Percentiles rank a stretch among this genome's conserved stretches.
Evolutionary conservation across 2,329 filamentous ascomycete genomes (phyloP).

Genomic region (Venturia effusa): DNA sequence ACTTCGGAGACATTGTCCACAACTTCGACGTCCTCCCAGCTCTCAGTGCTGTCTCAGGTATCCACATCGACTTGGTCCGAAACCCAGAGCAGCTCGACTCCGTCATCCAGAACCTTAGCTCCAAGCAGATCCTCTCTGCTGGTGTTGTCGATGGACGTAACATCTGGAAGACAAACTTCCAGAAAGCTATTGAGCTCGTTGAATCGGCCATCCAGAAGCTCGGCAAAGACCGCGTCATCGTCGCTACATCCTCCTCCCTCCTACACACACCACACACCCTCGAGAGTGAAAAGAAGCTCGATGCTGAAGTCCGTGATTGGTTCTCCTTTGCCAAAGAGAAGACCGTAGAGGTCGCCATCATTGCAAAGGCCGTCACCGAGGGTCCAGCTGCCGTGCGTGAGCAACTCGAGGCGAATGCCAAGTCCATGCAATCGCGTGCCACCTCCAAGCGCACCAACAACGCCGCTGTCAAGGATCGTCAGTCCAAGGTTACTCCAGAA

Average conservation of each 20-base stretch:
- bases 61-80: conserved; percentile 94
- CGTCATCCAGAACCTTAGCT: conserved; percentile 70
- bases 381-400: conserved; percentile 77
- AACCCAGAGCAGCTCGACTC: conserved; percentile 94
- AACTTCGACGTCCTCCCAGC: conserved; percentile 85
- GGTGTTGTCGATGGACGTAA: conserved; percentile 98
- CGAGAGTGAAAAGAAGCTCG: conserved; percentile 96
- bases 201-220: conserved; percentile 90
- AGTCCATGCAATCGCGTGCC: conserved; percentile 82
- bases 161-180: conserved; percentile 99
- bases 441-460: conserved; percentile 94
- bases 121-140: conserved; percentile 82
- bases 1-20: conserved; percentile 99
- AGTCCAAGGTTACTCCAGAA: conserved; percentile 70
- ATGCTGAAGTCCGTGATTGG: conserved; percentile 88
- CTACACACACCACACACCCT: conserved; percentile 98
- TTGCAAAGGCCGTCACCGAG: conserved; percentile 94
- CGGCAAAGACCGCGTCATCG: conserved; percentile 93
- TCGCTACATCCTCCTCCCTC: conserved; percentile 93
- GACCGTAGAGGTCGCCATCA: conserved; percentile 76
- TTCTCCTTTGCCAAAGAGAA: conserved; percentile 98
- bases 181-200: conserved; percentile 81
- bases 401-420: conserved; percentile 93
- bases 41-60: conserved; percentile 60
- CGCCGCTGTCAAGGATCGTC: conserved; percentile 92